Conservation (phyloP, 2,329 filamentous ascomycete genomes). For the Thermoascus crustaceus region DNA sequence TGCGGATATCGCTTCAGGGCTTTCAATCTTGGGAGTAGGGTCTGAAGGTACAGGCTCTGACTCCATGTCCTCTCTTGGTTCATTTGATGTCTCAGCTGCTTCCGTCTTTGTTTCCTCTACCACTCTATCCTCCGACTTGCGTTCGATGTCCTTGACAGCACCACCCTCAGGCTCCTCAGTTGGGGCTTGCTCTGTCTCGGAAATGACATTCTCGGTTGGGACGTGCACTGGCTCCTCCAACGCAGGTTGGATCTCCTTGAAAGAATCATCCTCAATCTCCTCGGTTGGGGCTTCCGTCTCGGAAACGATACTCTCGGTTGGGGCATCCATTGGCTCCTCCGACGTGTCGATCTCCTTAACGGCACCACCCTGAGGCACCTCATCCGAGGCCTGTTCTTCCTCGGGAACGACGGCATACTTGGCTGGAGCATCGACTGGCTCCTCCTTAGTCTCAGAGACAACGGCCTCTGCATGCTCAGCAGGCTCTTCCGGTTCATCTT, state of each 20-base stretch:
- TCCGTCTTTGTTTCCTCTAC: not conserved
- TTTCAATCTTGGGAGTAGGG: too few relatives aligned
- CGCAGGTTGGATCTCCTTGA: constrained; percentile 1
- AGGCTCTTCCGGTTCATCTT: constrained; percentile 2
- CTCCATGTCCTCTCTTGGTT: not conserved
- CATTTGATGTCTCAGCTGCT: constrained; percentile 3
- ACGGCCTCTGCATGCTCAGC: constrained; percentile 1
- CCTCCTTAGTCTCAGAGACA: constrained; percentile 1
- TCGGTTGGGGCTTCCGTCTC: too few relatives aligned
- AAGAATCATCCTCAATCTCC: constrained; percentile 5
- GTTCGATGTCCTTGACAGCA: constrained; percentile 2
- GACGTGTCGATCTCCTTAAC: constrained; percentile 2
- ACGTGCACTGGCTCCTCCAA: too few relatives aligned
- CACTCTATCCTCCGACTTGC: too few relatives aligned
- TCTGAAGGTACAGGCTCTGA: not conserved
- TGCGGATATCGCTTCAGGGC: constrained; percentile 2
- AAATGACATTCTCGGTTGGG: too few relatives aligned
- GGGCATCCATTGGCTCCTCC: constrained; percentile 1
- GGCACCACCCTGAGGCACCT: not conserved
- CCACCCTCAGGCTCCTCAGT: constrained; percentile 1
- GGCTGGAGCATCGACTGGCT: constrained; percentile 7
- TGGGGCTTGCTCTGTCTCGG: constrained; percentile 2
- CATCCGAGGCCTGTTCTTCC: constrained; percentile 6
- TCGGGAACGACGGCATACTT: constrained; percentile 4
- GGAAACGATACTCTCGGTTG: not conserved